Conservation (phyloP, 208 protist genomes). For the Trypanosoma scelopori region DNA sequence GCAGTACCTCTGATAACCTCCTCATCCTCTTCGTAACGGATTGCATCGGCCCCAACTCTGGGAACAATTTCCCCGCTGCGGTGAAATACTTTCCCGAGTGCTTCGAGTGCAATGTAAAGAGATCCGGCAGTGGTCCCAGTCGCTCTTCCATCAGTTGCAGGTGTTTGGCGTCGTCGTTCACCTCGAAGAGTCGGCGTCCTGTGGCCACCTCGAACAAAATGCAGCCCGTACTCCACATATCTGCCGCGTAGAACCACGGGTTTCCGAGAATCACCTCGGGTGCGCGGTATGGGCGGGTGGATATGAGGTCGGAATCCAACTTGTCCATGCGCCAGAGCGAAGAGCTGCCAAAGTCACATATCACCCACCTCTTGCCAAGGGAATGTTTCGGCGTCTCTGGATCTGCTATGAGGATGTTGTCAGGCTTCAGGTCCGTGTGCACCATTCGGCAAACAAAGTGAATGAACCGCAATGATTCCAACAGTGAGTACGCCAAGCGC, state of each 20-base stretch:
- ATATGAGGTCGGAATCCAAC: conserved; percentile 81
- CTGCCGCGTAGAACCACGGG: conserved; percentile 89
- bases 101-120: conserved; percentile 40
- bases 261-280: conserved; percentile 88
- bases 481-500: conserved; percentile 63
- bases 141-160: conserved; percentile 75
- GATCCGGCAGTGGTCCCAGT: conserved; percentile 60
- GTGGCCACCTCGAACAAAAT: conserved; percentile 92
- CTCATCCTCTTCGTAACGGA: conserved; percentile 37
- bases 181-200: conserved; percentile 91
- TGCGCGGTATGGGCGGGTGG: conserved; percentile 91
- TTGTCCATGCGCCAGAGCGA: conserved; percentile 67
- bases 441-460: conserved; percentile 90
- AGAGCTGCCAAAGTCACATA: conserved; percentile 91
- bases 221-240: conserved; percentile 94
- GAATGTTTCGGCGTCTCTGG: conserved; percentile 36
- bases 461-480: conserved; percentile 75
- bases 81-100: conserved; percentile 65
- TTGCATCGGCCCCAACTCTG: conserved; percentile 36
- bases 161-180: conserved; percentile 82
- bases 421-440: conserved; percentile 97
- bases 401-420: conserved; percentile 94
- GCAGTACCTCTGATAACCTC: conserved; percentile 44
- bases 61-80: conserved; percentile 43
- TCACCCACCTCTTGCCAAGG: conserved; percentile 62